A percentile compares a stretch with the other conserved stretches of the same genome.
phyloP scores from a whole-genome alignment of 1,284 basidiomycete species.

The Boletus smithii region DNA sequence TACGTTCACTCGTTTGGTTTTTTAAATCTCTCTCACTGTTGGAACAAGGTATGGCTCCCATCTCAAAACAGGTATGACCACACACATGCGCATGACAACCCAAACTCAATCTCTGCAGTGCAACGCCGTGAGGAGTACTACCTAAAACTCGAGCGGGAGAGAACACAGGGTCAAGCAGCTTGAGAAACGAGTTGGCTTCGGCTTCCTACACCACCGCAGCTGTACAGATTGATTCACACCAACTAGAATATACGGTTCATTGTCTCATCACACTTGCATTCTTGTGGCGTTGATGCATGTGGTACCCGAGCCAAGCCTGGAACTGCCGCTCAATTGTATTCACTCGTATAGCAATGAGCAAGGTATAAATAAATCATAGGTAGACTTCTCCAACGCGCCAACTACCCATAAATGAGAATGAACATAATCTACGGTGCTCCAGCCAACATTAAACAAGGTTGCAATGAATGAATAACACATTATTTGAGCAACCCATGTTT shows the following conservation, averaged over 20 bases:
- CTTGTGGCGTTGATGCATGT: conserved; percentile 15
- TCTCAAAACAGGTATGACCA: conserved; percentile 63
- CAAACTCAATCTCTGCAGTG: conserved; percentile 46
- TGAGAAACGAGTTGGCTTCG: too few species aligned
- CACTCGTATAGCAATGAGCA: neutral
- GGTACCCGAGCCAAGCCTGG: neutral
- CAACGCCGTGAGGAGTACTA: conserved; percentile 80
- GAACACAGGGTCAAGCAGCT: conserved; percentile 26
- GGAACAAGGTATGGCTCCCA: conserved; percentile 73
- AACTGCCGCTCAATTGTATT: neutral
- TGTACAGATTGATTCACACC: too few species aligned
- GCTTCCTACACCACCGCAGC: too few species aligned
- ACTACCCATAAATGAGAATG: conserved; percentile 2
- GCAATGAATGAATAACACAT: conserved; percentile 12
- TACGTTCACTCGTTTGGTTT: conserved; percentile 38
- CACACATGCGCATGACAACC: neutral
- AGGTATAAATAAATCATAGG: conserved; percentile 32
- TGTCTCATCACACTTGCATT: conserved; percentile 18
- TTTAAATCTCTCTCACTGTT: conserved; percentile 17
- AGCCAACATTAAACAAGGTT: conserved; percentile 10
- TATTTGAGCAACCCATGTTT: conserved; percentile 49
- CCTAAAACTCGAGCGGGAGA: conserved; percentile 71
- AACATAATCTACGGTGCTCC: conserved; percentile 13
- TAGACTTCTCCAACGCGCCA: neutral
- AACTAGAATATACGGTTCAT: conserved; percentile 18